Conservation (phyloP, 2,329 filamentous ascomycete species). For the Ceratocystis huliohia region DNA sequence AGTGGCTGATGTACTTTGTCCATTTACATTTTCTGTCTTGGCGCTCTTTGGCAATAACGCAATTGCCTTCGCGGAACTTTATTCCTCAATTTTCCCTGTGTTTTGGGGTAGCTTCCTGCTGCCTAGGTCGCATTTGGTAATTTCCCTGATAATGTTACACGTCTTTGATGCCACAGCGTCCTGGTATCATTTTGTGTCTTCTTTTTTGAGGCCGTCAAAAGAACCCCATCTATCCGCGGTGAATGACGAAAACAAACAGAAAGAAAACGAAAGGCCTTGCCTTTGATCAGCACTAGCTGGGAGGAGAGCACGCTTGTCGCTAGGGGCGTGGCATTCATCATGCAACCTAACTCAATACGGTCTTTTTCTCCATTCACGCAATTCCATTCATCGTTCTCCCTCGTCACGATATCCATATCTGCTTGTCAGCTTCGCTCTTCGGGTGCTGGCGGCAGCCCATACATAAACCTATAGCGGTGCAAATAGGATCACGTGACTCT, state of each 20-base stretch:
- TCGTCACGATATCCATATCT: background rate
- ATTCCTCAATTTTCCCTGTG: background rate
- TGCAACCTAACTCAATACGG: background rate
- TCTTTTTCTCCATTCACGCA: background rate
- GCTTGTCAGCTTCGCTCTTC: background rate
- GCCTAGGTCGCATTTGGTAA: background rate
- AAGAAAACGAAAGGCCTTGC: background rate
- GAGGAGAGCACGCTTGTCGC: background rate
- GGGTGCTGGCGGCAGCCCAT: too few relatives aligned
- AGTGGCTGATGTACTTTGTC: background rate
- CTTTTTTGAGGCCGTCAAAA: background rate
- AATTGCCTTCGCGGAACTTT: background rate
- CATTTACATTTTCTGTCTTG: background rate
- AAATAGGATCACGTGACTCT: too few relatives aligned
- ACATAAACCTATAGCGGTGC: too few relatives aligned
- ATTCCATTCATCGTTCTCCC: background rate
- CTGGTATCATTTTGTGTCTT: too few relatives aligned
- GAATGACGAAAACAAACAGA: too few relatives aligned
- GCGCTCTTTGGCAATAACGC: background rate
- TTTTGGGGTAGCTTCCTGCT: background rate
- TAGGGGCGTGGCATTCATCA: background rate
- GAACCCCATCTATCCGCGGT: background rate
- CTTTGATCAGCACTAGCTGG: background rate
- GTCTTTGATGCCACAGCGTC: background rate
- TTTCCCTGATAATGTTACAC: background rate